Conservation (phyloP, 495 filamentous ascomycete genomes). For the Aspergillus coremiiformis region DNA sequence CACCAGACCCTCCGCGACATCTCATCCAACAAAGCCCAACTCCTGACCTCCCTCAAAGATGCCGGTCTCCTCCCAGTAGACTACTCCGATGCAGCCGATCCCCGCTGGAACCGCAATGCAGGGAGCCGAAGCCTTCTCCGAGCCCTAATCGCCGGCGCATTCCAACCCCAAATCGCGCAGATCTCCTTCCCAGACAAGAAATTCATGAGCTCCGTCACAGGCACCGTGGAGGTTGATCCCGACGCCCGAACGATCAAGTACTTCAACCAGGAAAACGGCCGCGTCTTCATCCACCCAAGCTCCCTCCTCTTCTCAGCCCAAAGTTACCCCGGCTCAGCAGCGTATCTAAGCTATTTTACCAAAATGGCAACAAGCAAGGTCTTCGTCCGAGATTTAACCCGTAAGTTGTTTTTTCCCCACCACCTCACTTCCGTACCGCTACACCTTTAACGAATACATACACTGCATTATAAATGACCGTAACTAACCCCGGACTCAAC, state of each 20-base stretch:
- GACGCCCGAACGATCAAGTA: slow-evolving; percentile 89
- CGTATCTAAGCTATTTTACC: slow-evolving; percentile 77
- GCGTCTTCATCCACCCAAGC: slow-evolving; percentile 87
- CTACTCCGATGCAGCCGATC: slow-evolving; percentile 25
- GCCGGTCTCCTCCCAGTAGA: slow-evolving; percentile 63
- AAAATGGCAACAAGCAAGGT: slow-evolving; percentile 88
- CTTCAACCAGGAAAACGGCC: slow-evolving; percentile 75
- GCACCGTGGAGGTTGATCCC: slow-evolving; percentile 85
- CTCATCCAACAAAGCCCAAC: slow-evolving; percentile 75
- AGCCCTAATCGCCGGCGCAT: slow-evolving; percentile 82
- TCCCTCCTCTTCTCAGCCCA: slow-evolving; percentile 81
- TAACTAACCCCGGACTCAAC: background rate
- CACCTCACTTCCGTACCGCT: background rate
- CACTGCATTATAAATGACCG: background rate
- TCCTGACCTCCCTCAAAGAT: slow-evolving; percentile 77
- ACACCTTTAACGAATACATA: too few species aligned
- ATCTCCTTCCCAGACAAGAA: slow-evolving; percentile 94
- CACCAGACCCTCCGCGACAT: slow-evolving; percentile 80
- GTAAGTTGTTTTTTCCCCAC: slow-evolving; percentile 40
- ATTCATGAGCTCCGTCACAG: slow-evolving; percentile 74
- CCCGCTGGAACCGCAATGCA: slow-evolving; percentile 43
- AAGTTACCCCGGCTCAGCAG: slow-evolving; percentile 56
- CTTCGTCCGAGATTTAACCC: slow-evolving; percentile 83
- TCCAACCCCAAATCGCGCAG: slow-evolving; percentile 83
- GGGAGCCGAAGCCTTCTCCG: slow-evolving; percentile 61